Percentiles rank a stretch among this genome's conserved stretches.
phyloP scores from a whole-genome alignment of 2,329 filamentous ascomycete genomes.

The Teratosphaeria pseudoeucalypti region DNA sequence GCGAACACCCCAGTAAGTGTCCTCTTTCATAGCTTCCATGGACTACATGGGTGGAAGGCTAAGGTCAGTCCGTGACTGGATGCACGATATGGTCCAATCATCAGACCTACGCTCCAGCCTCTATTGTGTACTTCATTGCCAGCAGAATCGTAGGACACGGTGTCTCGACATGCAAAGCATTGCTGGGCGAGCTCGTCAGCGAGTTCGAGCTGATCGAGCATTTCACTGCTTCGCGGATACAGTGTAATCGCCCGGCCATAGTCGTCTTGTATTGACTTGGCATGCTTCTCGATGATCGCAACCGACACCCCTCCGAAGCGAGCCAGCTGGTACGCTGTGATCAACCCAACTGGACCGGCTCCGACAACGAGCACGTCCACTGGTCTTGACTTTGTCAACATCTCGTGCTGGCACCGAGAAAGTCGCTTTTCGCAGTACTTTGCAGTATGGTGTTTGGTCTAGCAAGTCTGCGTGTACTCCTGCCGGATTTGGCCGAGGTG shows the following conservation, averaged over 20 bases:
- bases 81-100: conserved; percentile 1
- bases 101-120: conserved; percentile 10
- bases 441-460: not conserved
- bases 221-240: conserved; percentile 42
- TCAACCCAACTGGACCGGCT: conserved; percentile 4
- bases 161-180: conserved; percentile 43
- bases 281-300: conserved; percentile 41
- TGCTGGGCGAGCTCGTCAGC: conserved; percentile 41
- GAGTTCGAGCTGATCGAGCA: conserved; percentile 43
- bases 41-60: not conserved
- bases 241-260: conserved; percentile 47
- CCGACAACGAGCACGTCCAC: conserved; percentile 5
- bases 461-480: not conserved
- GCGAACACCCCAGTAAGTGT: conserved; percentile 44
- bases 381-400: not conserved
- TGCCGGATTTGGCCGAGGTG: not conserved
- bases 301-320: conserved; percentile 26
- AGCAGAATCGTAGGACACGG: conserved; percentile 41
- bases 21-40: not conserved
- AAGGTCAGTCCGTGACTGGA: not conserved
- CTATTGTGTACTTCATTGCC: conserved; percentile 13
- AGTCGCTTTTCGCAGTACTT: not conserved
- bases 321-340: conserved; percentile 5
- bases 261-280: conserved; percentile 40
- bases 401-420: not conserved